These are phyloP conservation scores for Dactylonectria estremocensis DNA, from an alignment of 2,329 filamentous ascomycete species.

Conservation along the genomic window DNA sequence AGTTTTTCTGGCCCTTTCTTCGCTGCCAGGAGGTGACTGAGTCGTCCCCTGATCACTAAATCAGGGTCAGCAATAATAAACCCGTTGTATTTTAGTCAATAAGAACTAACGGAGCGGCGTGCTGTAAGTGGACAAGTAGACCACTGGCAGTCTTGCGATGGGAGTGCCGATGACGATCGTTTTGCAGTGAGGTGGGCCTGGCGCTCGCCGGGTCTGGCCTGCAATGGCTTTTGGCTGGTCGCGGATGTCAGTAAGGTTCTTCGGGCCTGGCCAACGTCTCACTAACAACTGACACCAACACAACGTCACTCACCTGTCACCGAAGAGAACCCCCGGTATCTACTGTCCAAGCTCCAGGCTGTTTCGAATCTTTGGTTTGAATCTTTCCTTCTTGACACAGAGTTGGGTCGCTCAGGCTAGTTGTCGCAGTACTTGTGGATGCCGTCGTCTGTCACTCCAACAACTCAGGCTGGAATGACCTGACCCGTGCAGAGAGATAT, in stretches of 20 bases:
- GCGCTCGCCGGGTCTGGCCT: not conserved
- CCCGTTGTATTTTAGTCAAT: constrained; percentile 19
- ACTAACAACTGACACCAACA: constrained; percentile 28
- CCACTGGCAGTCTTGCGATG: constrained; percentile 24
- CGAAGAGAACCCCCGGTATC: constrained; percentile 20
- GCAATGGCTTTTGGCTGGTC: constrained; percentile 17
- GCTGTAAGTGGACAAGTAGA: constrained; percentile 8
- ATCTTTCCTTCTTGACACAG: not conserved
- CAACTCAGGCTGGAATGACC: constrained; percentile 14
- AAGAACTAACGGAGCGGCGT: constrained; percentile 23
- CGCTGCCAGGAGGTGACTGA: constrained; percentile 1
- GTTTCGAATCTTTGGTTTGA: constrained; percentile 2
- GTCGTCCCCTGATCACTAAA: constrained; percentile 1
- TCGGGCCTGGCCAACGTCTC: constrained; percentile 35
- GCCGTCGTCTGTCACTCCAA: not conserved
- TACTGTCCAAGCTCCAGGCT: constrained; percentile 12
- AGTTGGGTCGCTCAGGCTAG: too few relatives aligned
- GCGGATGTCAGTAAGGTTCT: constrained; percentile 38
- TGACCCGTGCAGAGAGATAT: constrained; percentile 21
- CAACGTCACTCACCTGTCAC: constrained; percentile 41
- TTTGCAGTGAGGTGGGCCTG: constrained; percentile 45
- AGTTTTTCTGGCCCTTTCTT: constrained; percentile 1
- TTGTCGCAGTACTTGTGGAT: not conserved
- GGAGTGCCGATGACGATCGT: constrained; percentile 48
- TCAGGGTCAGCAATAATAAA: constrained; percentile 17